phyloP scores from a whole-genome alignment of 2,329 filamentous ascomycete species.

The Thielaviopsis ethacetica region DNA sequence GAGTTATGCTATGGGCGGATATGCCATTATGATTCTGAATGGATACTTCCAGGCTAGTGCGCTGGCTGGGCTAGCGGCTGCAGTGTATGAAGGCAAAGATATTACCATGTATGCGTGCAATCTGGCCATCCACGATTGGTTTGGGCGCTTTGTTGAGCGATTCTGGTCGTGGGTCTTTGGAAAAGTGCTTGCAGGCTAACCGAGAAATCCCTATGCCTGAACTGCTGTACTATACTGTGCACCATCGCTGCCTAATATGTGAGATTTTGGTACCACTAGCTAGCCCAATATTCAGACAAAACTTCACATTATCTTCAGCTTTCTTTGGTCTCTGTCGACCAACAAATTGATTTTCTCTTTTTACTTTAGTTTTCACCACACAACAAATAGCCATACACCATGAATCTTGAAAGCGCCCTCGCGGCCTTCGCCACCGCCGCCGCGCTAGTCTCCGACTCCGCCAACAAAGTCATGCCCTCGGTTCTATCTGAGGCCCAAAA shows the following conservation, averaged over 20 bases:
- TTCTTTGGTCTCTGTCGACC: not conserved
- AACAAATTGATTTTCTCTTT: too few relatives aligned
- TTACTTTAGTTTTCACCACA: not conserved
- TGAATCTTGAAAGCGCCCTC: not conserved
- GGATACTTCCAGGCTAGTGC: not conserved
- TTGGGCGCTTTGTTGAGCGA: not conserved
- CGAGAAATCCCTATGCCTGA: not conserved
- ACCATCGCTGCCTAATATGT: not conserved
- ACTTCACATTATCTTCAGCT: not conserved
- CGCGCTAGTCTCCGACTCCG: not conserved
- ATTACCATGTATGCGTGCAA: not conserved
- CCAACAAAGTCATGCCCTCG: not conserved
- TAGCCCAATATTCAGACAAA: not conserved
- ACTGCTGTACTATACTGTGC: too few relatives aligned
- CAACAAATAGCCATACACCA: not conserved
- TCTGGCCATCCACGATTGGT: not conserved
- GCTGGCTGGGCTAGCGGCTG: not conserved
- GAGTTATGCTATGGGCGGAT: not conserved
- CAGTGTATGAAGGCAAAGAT: not conserved
- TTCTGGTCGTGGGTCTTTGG: not conserved
- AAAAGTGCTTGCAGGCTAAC: not conserved
- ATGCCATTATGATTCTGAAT: not conserved
- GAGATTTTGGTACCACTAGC: not conserved
- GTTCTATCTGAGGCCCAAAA: not conserved
- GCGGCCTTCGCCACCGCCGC: not conserved